These are phyloP conservation scores for Pterocarpus santalinus DNA, from an alignment of 306 rosid genomes.

Conservation along the genomic window DNA sequence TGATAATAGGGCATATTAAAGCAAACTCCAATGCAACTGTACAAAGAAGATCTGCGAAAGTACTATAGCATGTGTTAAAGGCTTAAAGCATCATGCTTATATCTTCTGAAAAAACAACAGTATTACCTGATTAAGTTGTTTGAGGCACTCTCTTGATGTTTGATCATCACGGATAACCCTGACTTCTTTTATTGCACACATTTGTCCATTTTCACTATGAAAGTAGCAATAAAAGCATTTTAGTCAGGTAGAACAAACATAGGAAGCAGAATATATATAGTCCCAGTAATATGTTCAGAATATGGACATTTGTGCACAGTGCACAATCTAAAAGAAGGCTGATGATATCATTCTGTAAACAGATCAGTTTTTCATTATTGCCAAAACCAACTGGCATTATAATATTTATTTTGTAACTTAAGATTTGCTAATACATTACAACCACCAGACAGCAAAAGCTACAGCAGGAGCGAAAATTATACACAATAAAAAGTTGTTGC, in stretches of 20 bases:
- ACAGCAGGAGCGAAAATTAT: constrained; percentile 20
- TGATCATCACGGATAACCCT: constrained; percentile 82
- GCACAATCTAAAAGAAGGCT: constrained; percentile 12
- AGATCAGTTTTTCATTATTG: not conserved
- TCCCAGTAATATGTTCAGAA: constrained; percentile 36
- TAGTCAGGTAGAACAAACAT: constrained; percentile 48
- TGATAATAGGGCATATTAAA: constrained; percentile 8
- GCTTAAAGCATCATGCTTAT: constrained; percentile 27
- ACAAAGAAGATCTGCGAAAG: constrained; percentile 31
- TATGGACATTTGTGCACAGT: constrained; percentile 27
- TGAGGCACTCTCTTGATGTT: constrained; percentile 89
- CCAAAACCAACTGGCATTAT: not conserved
- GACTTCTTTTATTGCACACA: constrained; percentile 99
- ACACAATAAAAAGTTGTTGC: constrained; percentile 28
- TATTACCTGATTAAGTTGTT: constrained; percentile 91
- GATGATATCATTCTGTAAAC: constrained; percentile 2
- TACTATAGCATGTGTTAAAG: constrained; percentile 14
- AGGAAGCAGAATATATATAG: constrained; percentile 27
- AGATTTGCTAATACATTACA: not conserved
- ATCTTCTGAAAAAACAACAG: constrained; percentile 23
- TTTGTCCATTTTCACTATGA: constrained; percentile 93
- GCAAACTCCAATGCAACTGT: constrained; percentile 32
- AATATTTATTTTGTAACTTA: constrained; percentile 31
- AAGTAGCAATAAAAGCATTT: constrained; percentile 51
- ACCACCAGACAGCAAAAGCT: constrained; percentile 15